These are phyloP conservation scores for Penicillium pulvis DNA, from an alignment of 495 filamentous ascomycete genomes.

Conservation along the genomic window DNA sequence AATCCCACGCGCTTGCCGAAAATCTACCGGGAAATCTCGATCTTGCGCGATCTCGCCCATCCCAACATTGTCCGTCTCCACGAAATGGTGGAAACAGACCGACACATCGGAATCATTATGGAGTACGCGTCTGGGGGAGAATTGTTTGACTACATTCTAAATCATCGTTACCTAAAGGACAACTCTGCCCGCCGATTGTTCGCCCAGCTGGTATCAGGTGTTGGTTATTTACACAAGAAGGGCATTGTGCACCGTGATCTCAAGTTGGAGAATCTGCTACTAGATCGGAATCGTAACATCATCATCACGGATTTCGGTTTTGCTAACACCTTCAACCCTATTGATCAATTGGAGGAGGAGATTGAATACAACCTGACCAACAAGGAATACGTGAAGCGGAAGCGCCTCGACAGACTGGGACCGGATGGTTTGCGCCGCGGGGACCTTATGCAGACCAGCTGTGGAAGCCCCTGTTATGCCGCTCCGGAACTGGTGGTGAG, in stretches of 20 bases:
- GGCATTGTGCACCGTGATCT: constrained; percentile 98
- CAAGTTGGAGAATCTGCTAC: constrained; percentile 93
- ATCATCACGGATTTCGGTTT: constrained; percentile 99
- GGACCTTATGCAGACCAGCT: constrained; percentile 61
- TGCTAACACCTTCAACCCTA: constrained; percentile 92
- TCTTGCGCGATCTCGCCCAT: constrained; percentile 82
- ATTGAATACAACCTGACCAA: constrained; percentile 86
- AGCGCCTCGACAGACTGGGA: constrained; percentile 78
- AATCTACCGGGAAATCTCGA: constrained; percentile 94
- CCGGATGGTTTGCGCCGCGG: constrained; percentile 79
- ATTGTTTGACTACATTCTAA: constrained; percentile 96
- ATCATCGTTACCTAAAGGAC: constrained; percentile 95
- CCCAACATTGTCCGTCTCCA: constrained; percentile 96
- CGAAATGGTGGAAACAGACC: constrained; percentile 97
- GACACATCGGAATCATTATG: constrained; percentile 95
- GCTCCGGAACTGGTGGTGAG: constrained; percentile 97
- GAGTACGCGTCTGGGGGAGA: constrained; percentile 98
- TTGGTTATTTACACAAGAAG: constrained; percentile 98
- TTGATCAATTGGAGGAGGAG: constrained; percentile 85
- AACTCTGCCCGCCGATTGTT: constrained; percentile 86
- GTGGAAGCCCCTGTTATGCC: constrained; percentile 79
- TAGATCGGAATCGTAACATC: constrained; percentile 96
- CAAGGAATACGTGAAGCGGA: constrained; percentile 78
- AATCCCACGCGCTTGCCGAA: constrained; percentile 90
- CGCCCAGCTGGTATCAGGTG: constrained; percentile 93